phyloP scores from a whole-genome alignment of 129 eudicot species.

The Ambrosia trifida region DNA sequence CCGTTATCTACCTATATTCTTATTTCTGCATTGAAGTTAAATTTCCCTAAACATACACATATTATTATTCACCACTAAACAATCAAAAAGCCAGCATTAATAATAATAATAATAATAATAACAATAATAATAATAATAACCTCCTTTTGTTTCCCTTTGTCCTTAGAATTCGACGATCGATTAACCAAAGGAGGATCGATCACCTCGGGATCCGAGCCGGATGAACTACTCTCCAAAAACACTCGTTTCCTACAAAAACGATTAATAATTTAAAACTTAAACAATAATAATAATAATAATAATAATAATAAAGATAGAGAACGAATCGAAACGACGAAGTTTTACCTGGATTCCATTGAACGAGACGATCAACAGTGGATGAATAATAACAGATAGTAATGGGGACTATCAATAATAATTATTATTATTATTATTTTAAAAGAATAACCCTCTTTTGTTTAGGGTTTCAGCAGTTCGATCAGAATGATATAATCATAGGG shows the following conservation, averaged over 20 bases:
- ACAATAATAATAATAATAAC: slow-evolving; percentile 29
- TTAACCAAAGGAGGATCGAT: slow-evolving; percentile 49
- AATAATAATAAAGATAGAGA: neutral
- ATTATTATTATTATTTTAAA: neutral
- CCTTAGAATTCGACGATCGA: slow-evolving; percentile 38
- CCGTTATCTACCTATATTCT: no score
- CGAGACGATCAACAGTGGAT: neutral
- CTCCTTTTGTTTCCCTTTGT: slow-evolving; percentile 47
- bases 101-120: neutral
- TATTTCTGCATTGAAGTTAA: no score
- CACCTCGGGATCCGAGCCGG: slow-evolving; percentile 57
- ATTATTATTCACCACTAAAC: neutral
- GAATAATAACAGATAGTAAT: neutral
- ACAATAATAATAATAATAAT: neutral
- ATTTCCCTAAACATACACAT: no score
- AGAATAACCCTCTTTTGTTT: slow-evolving; percentile 7
- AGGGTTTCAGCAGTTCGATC: slow-evolving; percentile 20
- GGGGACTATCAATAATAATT: neutral
- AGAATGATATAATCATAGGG: neutral
- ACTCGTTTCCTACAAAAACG: slow-evolving; percentile 53
- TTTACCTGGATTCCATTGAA: slow-evolving; percentile 38
- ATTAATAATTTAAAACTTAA: slow-evolving; percentile 1
- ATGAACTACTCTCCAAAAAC: slow-evolving; percentile 49
- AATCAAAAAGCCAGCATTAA: neutral
- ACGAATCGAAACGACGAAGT: neutral